Conservation (phyloP, 2,329 filamentous ascomycete species). For the Pseudogymnoascus sp. region DNA sequence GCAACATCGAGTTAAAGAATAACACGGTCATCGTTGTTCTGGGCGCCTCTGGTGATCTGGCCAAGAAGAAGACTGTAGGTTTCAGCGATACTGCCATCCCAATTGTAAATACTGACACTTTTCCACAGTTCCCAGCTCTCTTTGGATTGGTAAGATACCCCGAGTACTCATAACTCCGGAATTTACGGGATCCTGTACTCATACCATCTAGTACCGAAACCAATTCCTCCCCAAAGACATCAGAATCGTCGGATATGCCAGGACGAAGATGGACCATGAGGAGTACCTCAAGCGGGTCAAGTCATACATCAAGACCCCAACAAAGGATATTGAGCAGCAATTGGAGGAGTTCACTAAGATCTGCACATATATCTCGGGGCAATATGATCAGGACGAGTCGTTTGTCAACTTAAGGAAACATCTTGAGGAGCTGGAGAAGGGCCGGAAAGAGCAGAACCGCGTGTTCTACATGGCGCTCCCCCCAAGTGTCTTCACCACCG, state of each 20-base stretch:
- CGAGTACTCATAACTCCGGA: slow-evolving; percentile 1
- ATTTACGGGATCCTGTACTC: slow-evolving; percentile 14
- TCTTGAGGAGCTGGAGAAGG: slow-evolving; percentile 76
- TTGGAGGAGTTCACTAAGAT: slow-evolving; percentile 80
- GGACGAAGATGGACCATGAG: slow-evolving; percentile 97
- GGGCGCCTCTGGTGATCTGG: slow-evolving; percentile 92
- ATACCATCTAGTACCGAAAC: slow-evolving; percentile 72
- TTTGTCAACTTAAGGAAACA: slow-evolving; percentile 82
- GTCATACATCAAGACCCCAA: slow-evolving; percentile 98
- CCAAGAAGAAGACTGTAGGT: slow-evolving; percentile 97
- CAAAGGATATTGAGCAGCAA: slow-evolving; percentile 94
- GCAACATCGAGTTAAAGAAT: slow-evolving; percentile 91
- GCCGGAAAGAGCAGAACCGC: slow-evolving; percentile 74
- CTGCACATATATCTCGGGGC: slow-evolving; percentile 92
- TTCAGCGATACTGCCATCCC: slow-evolving; percentile 14
- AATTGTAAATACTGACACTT: slow-evolving; percentile 9
- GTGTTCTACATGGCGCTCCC: slow-evolving; percentile 99
- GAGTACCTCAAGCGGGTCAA: slow-evolving; percentile 92
- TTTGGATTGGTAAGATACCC: slow-evolving; percentile 80
- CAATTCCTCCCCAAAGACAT: slow-evolving; percentile 97
- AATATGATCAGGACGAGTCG: slow-evolving; percentile 95
- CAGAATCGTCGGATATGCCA: slow-evolving; percentile 95
- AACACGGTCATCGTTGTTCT: slow-evolving; percentile 96
- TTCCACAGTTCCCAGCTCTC: slow-evolving; percentile 78
- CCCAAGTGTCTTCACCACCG: slow-evolving; percentile 94